A percentile compares a stretch with the other conserved stretches of the same genome.
Evolutionary conservation across 1,284 basidiomycete species (phyloP).

Genomic region (Ustilago vetiveriae): DNA sequence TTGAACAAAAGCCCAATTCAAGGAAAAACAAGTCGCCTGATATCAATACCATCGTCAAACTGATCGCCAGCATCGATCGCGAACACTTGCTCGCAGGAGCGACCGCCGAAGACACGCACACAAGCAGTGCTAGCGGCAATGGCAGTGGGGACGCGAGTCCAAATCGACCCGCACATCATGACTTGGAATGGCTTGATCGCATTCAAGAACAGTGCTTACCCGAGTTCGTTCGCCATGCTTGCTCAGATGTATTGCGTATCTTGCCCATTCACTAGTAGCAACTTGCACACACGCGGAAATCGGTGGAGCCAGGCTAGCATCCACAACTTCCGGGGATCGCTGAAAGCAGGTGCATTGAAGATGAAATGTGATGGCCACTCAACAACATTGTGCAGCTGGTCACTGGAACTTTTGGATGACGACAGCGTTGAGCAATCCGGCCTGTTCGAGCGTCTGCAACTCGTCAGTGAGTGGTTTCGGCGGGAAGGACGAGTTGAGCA

Average conservation of each 20-base stretch:
- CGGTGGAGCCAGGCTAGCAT: no score
- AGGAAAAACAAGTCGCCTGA: constrained; percentile 30
- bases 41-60: constrained; percentile 35
- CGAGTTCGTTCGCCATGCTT: constrained; percentile 39
- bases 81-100: constrained; percentile 46
- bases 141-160: neutral
- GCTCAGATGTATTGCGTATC: constrained; percentile 41
- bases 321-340: no score
- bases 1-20: constrained; percentile 27
- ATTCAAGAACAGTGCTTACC: constrained; percentile 46
- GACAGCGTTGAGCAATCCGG: constrained; percentile 62
- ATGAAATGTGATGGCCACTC: neutral
- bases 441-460: constrained; percentile 55
- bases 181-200: constrained; percentile 48
- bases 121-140: neutral
- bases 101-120: constrained; percentile 14
- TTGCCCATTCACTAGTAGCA: constrained; percentile 30
- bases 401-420: constrained; percentile 61
- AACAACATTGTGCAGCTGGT: neutral
- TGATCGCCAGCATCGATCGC: constrained; percentile 52
- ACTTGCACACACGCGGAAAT: neutral
- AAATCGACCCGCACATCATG: constrained; percentile 19
- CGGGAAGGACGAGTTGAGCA: constrained; percentile 63
- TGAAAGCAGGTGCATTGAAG: constrained; percentile 2
- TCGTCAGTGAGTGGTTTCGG: constrained; percentile 64